A percentile compares a stretch with the other conserved stretches of the same genome.
phyloP scores from a whole-genome alignment of 1,284 basidiomycete genomes.

The Peniophora sp. region DNA sequence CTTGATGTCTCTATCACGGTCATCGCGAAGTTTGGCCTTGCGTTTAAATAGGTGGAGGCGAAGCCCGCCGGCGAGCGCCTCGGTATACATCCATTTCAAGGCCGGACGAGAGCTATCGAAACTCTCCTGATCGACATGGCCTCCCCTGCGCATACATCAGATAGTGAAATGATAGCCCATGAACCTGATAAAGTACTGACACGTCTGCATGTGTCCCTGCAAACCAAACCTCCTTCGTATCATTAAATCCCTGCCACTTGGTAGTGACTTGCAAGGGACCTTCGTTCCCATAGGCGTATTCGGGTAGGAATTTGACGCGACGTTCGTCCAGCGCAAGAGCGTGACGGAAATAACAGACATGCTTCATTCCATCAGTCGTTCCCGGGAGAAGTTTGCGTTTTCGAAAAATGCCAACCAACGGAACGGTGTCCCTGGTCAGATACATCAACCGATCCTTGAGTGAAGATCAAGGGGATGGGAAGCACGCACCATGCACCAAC shows the following conservation, averaged over 20 bases:
- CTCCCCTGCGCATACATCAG: not conserved
- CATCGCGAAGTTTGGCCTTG: not conserved
- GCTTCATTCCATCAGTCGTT: conserved; percentile 11
- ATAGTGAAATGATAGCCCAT: not conserved
- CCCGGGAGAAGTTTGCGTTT: conserved; percentile 17
- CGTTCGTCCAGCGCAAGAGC: conserved; percentile 20
- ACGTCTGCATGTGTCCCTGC: conserved; percentile 9
- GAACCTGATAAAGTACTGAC: not conserved
- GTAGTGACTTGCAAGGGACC: not conserved
- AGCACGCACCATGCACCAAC: conserved; percentile 34
- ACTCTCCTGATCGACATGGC: not conserved
- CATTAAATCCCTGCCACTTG: not conserved
- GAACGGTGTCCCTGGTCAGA: conserved; percentile 32
- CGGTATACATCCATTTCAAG: conserved; percentile 2
- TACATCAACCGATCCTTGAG: not conserved
- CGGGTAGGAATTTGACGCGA: conserved; percentile 17
- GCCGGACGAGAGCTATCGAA: not conserved
- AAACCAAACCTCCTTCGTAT: conserved; percentile 11
- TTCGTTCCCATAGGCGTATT: conserved; percentile 8
- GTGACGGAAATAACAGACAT: conserved; percentile 25
- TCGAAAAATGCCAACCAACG: conserved; percentile 24
- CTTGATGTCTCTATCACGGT: conserved; percentile 3
- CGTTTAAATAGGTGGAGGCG: not conserved
- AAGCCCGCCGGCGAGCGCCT: not conserved
- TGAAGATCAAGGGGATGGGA: too few relatives aligned